These are phyloP conservation scores for Ceriops decandra DNA, from an alignment of 345 rosid genomes.

Conservation along the genomic window DNA sequence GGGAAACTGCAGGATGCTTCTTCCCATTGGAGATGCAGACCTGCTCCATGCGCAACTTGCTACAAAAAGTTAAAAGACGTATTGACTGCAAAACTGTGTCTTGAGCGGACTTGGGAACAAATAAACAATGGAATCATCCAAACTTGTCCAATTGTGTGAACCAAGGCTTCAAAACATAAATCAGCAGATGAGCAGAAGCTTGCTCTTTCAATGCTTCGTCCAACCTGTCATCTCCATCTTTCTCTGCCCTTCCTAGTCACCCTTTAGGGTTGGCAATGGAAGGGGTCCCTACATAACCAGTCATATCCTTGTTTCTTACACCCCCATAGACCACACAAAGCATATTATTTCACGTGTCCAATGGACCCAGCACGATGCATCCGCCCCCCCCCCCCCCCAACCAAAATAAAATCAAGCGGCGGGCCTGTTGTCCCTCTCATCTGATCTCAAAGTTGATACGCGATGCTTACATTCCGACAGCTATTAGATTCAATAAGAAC, in stretches of 20 bases:
- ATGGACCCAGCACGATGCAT: slow-evolving; percentile 40
- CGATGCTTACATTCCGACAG: slow-evolving; percentile 41
- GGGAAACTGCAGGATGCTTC: slow-evolving; percentile 25
- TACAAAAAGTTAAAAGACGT: slow-evolving; percentile 8
- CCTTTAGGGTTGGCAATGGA: slow-evolving; percentile 9
- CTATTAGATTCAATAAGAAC: slow-evolving; percentile 28
- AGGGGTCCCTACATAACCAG: slow-evolving; percentile 47
- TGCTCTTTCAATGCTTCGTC: slow-evolving; percentile 31
- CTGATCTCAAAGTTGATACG: slow-evolving; percentile 45
- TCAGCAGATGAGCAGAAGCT: slow-evolving; percentile 27
- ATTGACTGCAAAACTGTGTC: slow-evolving; percentile 24
- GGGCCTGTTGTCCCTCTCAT: slow-evolving; percentile 42
- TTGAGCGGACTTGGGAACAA: slow-evolving; percentile 13
- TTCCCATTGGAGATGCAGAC: slow-evolving; percentile 32
- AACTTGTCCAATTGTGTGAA: slow-evolving; percentile 35
- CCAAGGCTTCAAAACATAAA: slow-evolving; percentile 28
- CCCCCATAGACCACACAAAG: slow-evolving; percentile 22
- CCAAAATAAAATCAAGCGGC: slow-evolving; percentile 30
- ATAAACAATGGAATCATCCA: slow-evolving; percentile 31
- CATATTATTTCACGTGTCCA: slow-evolving; percentile 34
- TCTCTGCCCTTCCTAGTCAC: slow-evolving; percentile 17
- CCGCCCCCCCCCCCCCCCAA: slow-evolving; percentile 18
- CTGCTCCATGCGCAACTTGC: slow-evolving; percentile 19
- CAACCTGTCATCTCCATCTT: slow-evolving; percentile 35
- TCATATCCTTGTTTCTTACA: slow-evolving; percentile 25